Evolutionary conservation across 2,329 filamentous ascomycete species (phyloP).

Genomic region (Fusarium metavorans): DNA sequence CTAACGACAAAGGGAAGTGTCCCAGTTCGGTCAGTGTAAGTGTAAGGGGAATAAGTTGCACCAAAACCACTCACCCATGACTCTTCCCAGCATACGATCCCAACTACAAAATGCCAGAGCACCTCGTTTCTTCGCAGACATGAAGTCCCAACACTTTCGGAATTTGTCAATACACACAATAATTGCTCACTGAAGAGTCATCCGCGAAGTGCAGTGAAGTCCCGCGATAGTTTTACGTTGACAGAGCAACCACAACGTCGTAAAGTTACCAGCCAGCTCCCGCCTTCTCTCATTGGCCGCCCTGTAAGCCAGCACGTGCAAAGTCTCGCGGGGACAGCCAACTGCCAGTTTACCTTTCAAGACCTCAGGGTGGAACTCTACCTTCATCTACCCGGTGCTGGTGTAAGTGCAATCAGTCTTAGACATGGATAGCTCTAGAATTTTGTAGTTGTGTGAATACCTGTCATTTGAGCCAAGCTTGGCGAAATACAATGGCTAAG

Average conservation of each 20-base stretch:
- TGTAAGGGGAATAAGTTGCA: not conserved
- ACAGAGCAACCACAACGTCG: not conserved
- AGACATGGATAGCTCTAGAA: not conserved
- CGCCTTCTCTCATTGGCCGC: not conserved
- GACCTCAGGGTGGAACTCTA: not conserved
- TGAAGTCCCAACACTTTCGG: not conserved
- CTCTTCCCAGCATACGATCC: not conserved
- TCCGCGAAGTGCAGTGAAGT: not conserved
- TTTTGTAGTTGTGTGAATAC: not conserved
- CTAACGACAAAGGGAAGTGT: not conserved
- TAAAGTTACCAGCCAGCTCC: not conserved
- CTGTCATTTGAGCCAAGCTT: not conserved
- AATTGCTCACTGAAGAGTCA: not conserved
- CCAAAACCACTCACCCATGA: not conserved
- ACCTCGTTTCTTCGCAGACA: not conserved
- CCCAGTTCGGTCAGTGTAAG: not conserved
- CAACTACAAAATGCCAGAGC: not conserved
- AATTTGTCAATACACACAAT: not conserved
- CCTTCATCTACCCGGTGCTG: not conserved
- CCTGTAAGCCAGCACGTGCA: not conserved
- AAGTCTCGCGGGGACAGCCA: not conserved
- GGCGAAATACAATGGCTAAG: not conserved
- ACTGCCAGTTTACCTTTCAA: not conserved
- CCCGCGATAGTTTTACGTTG: not conserved
- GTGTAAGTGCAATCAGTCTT: not conserved